Conservation (phyloP, 164 flowering plant genomes). For the Santalum album region DNA sequence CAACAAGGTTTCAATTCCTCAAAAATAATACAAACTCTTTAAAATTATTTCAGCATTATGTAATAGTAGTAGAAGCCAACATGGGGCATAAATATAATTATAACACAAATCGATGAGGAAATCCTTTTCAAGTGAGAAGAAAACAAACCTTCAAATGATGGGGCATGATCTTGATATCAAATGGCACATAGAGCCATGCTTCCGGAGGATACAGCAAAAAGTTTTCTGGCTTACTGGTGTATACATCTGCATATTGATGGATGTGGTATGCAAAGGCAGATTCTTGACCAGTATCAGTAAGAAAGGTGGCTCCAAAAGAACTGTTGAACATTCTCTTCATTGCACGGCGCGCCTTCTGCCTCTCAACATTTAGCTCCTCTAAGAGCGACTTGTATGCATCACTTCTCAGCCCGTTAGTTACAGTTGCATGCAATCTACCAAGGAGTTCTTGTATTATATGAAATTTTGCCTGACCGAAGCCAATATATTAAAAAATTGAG, state of each 20-base stretch:
- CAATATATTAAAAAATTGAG: too few species aligned
- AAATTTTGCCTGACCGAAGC: conserved; percentile 63
- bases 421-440: conserved; percentile 64
- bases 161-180: conserved; percentile 92
- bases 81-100: too few species aligned
- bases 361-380: conserved; percentile 64
- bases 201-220: conserved; percentile 69
- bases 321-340: conserved; percentile 88
- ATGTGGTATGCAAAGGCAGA: conserved; percentile 91
- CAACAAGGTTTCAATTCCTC: too few species aligned
- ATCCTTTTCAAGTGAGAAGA: not conserved
- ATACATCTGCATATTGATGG: conserved; percentile 94
- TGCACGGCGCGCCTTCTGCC: conserved; percentile 48
- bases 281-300: conserved; percentile 90
- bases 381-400: conserved; percentile 47
- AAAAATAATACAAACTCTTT: too few species aligned
- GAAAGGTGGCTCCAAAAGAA: conserved; percentile 92
- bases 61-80: too few species aligned
- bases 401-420: conserved; percentile 24
- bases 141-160: conserved; percentile 83
- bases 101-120: too few species aligned
- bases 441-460: conserved; percentile 88
- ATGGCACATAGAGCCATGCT: conserved; percentile 94
- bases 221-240: conserved; percentile 92
- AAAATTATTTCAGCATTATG: too few species aligned